Evolutionary conservation across 108 stramenopile genomes (phyloP), one percentile per base, ranked within the genome.

Genomic region (Nitzschia palea): DNA sequence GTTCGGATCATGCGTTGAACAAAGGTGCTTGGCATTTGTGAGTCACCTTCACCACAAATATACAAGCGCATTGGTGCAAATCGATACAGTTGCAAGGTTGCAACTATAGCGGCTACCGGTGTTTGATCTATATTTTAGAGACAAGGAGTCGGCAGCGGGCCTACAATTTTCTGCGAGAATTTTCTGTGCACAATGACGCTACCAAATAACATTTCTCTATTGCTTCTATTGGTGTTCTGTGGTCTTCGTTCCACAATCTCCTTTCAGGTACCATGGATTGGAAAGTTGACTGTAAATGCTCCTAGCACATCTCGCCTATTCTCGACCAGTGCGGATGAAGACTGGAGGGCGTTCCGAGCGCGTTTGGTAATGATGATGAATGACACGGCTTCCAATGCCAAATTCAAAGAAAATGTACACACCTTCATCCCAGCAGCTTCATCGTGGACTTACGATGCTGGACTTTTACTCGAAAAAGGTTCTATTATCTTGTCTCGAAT

Each of bases 321-420:
- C 22, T 48, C 47, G 15, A 48, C 47, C 47, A 48, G 47, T 48
- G 47, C 47, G 15, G 74, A 80, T 35, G 63, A 74, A 44, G 86
- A 87, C 45, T 87, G 86, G 86, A 71, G 86, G 60, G 83, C 79
- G 9, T 87, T 87, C 55, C 63, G 86, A 22, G 86, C 86, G 4
- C 79, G 80, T 47, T 72, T 87, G 10, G 83, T 87, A 4, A 22
- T 32, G 29, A 29, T 23, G n/a, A 27, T 28, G 8, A 48, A 28
- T 18, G 23, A 4, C 26, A 64, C 36, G 5, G 8, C 29, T n/a
- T 12, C 17, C 23, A 34, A 6, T 23, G 6, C 50, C 17, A 51
- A 5, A 6, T n/a, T 51, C 18, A 51, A 29, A 10, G 8, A 37
- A 33, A 8, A 18, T 9, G n/a, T n/a, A n/a, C 32, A 37, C 58